Evolutionary conservation across 2,329 filamentous ascomycete species (phyloP), one percentile per base, ranked within the genome.

Genomic region (Aschersonia sp.): DNA sequence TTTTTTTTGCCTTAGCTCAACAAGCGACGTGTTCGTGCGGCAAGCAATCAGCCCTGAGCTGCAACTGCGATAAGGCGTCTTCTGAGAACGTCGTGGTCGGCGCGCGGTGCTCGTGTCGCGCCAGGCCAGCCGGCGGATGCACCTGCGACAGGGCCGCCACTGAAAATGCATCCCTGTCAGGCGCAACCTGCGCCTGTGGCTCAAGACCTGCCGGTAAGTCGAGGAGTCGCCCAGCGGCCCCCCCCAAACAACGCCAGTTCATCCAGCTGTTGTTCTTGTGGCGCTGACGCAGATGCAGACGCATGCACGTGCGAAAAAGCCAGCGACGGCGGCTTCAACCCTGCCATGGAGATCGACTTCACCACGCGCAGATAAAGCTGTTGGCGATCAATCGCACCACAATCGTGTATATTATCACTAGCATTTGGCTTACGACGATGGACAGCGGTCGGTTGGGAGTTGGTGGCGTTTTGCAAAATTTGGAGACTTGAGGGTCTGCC

Each of bases 1-100:
- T 2, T n/a, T 22, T 2, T 22, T 3, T 22, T n/a, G n/a, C 4
- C 35, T 9, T 31, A 78, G 79, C 78, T 56, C 65, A 78, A 57
- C 73, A 82, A 65, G 79, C 79, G 7, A 82, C 73, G 51, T 95
- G 88, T 78, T 94, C 87, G 12, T 97, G 90, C 64, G 90, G 90
- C 61, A 81, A 95, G 72, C 77, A 92, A 63, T 78, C 81, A 4
- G 90, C 90, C 45, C 79, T 95, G 45, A 75, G 89, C 63, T 97
- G 90, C 78, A 84, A 73, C 52, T 96, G 90, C 70, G 79, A 79
- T 58, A 89, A 87, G 66, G 76, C 88, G 4, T 54, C 73, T 4
- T 67, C 71, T 12, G 89, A 96, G 73, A 96, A 96, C 73, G 68
- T 68, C 41, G 63, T 86, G 48, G 64, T 71, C 6, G 87, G 87